Evolutionary conservation across 331 rosid genomes (phyloP).

Genomic region (Arachis monticola): DNA sequence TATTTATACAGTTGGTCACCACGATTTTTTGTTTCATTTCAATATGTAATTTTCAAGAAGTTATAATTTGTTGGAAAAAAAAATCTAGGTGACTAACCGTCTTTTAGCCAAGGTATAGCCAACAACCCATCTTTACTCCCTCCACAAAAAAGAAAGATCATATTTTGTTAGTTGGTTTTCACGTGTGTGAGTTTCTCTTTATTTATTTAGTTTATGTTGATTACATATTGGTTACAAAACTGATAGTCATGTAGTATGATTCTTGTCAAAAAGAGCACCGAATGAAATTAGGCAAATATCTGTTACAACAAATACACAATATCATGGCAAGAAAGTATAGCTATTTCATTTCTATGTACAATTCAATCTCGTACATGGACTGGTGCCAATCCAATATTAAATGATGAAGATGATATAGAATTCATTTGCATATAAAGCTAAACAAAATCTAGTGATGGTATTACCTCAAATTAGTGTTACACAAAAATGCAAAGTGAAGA

Average conservation of each 20-base stretch:
- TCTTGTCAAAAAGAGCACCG: too few relatives aligned
- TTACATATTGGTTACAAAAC: too few relatives aligned
- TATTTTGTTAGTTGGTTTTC: too few relatives aligned
- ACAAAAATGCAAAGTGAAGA: constrained; percentile 44
- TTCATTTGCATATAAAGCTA: background rate
- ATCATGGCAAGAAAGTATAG: constrained; percentile 27
- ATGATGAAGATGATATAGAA: constrained; percentile 24
- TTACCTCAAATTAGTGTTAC: constrained; percentile 55
- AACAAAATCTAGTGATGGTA: constrained; percentile 23
- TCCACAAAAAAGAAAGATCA: background rate
- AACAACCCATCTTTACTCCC: too few relatives aligned
- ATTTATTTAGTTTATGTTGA: background rate
- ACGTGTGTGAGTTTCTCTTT: too few relatives aligned
- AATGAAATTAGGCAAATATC: background rate
- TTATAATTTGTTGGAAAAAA: constrained; percentile 5
- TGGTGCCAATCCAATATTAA: constrained; percentile 28
- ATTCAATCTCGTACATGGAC: constrained; percentile 5
- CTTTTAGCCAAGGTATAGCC: too few relatives aligned
- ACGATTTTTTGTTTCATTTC: background rate
- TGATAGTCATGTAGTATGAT: too few relatives aligned
- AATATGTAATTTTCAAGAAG: constrained; percentile 21
- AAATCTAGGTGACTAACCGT: too few relatives aligned
- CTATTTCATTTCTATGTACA: constrained; percentile 21
- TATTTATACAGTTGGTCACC: too few relatives aligned
- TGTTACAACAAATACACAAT: background rate